Base-by-base conservation (phyloP, 73 alveolate genomes). In the Tetrahymena elliotti region DNA sequence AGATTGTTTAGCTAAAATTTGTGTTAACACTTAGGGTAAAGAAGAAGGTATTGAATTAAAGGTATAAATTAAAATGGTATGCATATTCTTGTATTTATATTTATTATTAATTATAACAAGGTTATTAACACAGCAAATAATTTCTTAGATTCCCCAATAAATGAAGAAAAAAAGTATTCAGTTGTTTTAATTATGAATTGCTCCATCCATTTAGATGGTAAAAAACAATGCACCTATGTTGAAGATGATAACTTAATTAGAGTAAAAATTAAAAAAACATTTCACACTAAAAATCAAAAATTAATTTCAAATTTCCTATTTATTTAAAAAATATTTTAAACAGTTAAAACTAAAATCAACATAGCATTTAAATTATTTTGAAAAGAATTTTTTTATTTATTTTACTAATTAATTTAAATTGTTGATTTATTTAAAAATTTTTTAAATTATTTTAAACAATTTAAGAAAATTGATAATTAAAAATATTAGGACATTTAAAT, bases 111-210 rank as follows among this genome's bases (percentile, higher is more conserved):
- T 8, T 1, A 47, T 8, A n/a, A n/a, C n/a, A n/a, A 94, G 93
- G 96, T 92, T 33, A 94, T 94, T 18, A 38, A 88, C 11, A 54
- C 93, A 27, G 96, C 95, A 35, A 94, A 88, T 88, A 41, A 93
- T 27, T 94, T 84, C 83, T 94, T 94, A 34, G 96, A 94, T 52
- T 84, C 95, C 31, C 96, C 96, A 0, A 24, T 84, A 13, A 22
- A 84, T 24, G 82, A 94, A 52, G 96, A 94, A 84, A 47, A 93
- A 4, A 84, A 94, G 34, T 94, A 84, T 41, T 94, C 96, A n/a
- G 93, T 94, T 34, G 82, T 94, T 47, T 47, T 94, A 34, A 88
- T 94, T 12, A 94, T 94, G 96, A 94, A 94, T 94, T 94, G 96
- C 27, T 35, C 96, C 4, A 94, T 94, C 33, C 93, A 94, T 36